Base-by-base conservation (phyloP, 495 filamentous ascomycete species). In the Annulohypoxylon maeteangense region DNA sequence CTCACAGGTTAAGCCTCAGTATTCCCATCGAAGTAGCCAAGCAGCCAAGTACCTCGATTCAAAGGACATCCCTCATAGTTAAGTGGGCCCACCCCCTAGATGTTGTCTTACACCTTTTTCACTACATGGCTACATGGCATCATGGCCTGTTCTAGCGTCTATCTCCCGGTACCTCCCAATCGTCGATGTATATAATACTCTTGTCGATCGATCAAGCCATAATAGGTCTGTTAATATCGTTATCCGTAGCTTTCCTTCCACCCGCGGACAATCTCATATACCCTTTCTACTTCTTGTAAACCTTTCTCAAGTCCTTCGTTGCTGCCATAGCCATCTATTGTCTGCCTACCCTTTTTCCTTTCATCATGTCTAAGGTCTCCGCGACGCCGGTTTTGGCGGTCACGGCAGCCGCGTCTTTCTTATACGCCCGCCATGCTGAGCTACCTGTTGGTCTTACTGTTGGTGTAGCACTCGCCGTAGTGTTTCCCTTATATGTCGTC, bases 341-440 rank as follows among this genome's bases (percentile, higher is more conserved):
- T 11, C 18, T 27, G 11, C 29, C 36, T 14, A 14, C 36, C 27
- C 18, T 65, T 18, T 14, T 65, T 18, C 12, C 47, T 14, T 31
- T 67, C 58, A 71, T 6, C 7, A 74, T 74, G 71, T 70, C 67
- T 14, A 74, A 74, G 42, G 71, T 74, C 47, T 45, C 62, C 59
- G 58, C 55, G 23, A 40, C 45, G 44, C 71, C 62, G 48, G 71
- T 74, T 3, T 40, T 74, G 57, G 62, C 71, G 44, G 47, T 48
- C 54, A 74, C 71, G 25, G 71, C 71, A 18, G 58, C 58, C 48
- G 71, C 62, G 20, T 74, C 71, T 1, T 71, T 74, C 32, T n/a
- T 71, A 34, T 74, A 69, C 34, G 71, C 71, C 14, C 71, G 67
- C 27, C 58, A 67, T n/a, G 56, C 67, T 38, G 71, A 74, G 59